phyloP scores from a whole-genome alignment of 1,284 basidiomycete species.

The Tilletia indica region DNA sequence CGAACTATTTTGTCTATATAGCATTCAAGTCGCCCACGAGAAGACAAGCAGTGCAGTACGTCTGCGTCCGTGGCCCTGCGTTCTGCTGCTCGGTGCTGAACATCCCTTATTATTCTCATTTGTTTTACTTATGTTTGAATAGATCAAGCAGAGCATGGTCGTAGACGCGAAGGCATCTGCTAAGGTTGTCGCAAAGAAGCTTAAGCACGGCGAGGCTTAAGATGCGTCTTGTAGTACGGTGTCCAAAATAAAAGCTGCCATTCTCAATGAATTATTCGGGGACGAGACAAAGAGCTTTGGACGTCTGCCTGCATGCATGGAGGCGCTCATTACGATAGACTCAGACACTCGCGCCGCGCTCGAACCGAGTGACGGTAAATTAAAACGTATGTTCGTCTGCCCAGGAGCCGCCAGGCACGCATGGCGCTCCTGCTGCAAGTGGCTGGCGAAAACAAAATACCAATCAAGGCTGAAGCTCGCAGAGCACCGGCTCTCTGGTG shows the following conservation, averaged over 20 bases:
- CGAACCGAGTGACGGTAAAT: neutral
- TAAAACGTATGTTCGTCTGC: neutral
- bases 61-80: too few species aligned
- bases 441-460: neutral
- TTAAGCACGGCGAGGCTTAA: neutral
- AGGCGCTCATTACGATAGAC: neutral
- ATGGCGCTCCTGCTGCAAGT: neutral
- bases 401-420: neutral
- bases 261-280: neutral
- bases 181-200: neutral
- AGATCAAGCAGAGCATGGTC: neutral
- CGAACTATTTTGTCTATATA: too few species aligned
- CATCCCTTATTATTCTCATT: too few species aligned
- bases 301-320: conserved; percentile 2
- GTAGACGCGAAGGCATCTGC: neutral
- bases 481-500: neutral
- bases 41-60: too few species aligned
- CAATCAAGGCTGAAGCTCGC: conserved; percentile 3
- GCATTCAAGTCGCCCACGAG: too few species aligned
- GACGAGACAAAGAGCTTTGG: neutral
- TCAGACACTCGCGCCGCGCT: neutral
- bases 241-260: neutral
- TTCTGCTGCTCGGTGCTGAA: too few species aligned
- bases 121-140: neutral
- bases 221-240: neutral